Conservation (phyloP, 768 basidiomycete genomes). For the Phaeotremella fagi region DNA sequence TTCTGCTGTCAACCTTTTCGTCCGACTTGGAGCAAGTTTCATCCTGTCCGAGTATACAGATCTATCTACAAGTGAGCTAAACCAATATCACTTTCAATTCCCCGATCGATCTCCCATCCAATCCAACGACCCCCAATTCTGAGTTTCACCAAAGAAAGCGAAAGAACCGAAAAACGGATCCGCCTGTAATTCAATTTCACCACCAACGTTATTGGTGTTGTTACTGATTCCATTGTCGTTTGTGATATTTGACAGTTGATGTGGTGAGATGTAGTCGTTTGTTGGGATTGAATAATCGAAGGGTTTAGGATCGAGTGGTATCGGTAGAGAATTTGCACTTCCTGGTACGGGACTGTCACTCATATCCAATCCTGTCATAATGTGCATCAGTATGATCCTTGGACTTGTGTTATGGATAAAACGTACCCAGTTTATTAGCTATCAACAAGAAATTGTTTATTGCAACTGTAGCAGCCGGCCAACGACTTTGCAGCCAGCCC, state of each 20-base stretch:
- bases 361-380: background rate
- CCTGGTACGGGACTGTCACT: background rate
- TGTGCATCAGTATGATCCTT: background rate
- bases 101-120: background rate
- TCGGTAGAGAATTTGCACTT: background rate
- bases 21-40: no score
- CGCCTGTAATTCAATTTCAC: background rate
- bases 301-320: background rate
- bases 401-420: background rate
- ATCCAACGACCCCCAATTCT: background rate
- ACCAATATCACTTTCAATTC: no score
- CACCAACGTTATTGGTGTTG: no score
- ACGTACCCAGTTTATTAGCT: background rate
- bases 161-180: background rate
- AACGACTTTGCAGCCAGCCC: background rate
- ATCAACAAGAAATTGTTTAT: background rate
- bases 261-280: background rate
- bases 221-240: background rate
- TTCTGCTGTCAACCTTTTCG: no score
- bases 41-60: no score
- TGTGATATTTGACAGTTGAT: background rate
- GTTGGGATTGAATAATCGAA: background rate
- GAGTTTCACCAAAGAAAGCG: background rate
- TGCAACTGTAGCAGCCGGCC: background rate
- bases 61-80: no score